Evolutionary conservation across 169 alveolate species (phyloP).

Genomic region (Cyclospora cayetanensis): DNA sequence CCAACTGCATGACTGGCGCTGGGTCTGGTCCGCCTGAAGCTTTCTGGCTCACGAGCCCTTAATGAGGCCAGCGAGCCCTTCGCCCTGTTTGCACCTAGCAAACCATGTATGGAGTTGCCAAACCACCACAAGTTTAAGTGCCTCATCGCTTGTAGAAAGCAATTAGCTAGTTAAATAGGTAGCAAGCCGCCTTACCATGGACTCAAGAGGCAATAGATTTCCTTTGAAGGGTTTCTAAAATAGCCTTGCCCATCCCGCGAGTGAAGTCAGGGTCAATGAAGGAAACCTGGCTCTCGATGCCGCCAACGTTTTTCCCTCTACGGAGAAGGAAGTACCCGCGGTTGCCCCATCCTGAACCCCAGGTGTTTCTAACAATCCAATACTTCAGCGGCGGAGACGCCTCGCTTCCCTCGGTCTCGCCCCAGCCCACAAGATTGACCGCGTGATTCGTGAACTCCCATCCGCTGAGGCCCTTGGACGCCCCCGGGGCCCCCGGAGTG

Average conservation of each 20-base stretch:
- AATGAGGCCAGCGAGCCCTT: too few species aligned
- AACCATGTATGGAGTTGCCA: too few species aligned
- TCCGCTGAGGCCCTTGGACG: background rate
- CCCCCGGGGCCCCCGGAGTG: background rate
- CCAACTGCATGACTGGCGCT: too few species aligned
- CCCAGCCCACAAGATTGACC: conserved; percentile 91
- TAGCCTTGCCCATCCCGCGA: conserved; percentile 53
- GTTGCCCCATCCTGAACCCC: conserved; percentile 93
- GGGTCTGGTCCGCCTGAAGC: too few species aligned
- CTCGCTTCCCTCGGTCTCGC: conserved; percentile 59
- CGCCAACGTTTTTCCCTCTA: conserved; percentile 75
- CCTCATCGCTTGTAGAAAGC: too few species aligned
- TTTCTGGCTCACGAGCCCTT: too few species aligned
- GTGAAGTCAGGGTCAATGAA: conserved; percentile 70
- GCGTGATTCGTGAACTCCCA: conserved; percentile 94
- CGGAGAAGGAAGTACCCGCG: conserved; percentile 86
- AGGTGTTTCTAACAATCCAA: conserved; percentile 92
- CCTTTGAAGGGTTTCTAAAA: background rate
- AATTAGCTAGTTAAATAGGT: background rate
- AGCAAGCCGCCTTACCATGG: background rate
- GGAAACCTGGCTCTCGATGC: conserved; percentile 66
- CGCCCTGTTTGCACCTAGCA: too few species aligned
- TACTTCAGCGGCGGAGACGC: conserved; percentile 69
- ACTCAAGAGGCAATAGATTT: too few species aligned
- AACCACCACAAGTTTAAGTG: too few species aligned